Evolutionary conservation across 2,329 filamentous ascomycete species (phyloP), one percentile per base, ranked within the genome.

Genomic region (Sarocladium strictum): DNA sequence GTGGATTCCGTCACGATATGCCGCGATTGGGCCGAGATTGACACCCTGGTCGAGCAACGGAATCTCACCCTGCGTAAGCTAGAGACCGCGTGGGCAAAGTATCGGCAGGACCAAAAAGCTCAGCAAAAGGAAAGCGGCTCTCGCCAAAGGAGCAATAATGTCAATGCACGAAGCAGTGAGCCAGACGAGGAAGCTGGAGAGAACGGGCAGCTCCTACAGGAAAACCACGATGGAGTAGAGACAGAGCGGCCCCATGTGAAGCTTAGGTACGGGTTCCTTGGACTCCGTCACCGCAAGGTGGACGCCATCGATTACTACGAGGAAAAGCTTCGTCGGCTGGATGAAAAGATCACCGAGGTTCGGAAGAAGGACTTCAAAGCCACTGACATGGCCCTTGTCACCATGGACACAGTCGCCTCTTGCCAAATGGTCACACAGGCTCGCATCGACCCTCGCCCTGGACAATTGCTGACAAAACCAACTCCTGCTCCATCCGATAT

Each of bases 341-440:
- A 99, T 60, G 87, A 89, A 50, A 79, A 85, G 60, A 90, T 99
- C 52, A 69, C 72, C 7, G 71, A 72, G 7, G 83, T 90, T 11
- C 83, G 94, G 26, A 83, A 84, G 63, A 89, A 89, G 67, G 80
- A 87, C 3, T 97, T 91, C 63, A 74, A 79, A 5, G 78, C 94
- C 0, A 92, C 86, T 1, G 87, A 93, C 50, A 80, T 95, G 57
- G 95, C 95, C 1, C 97, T 99, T 68, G 89, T 99, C 37, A 97
- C 94, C 0, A 95, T 99, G 90, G 90, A 97, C 72, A 94, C 90
- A 3, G 94, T 96, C 51, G 89, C 92, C 14, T 87, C 92, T 29
- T 86, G 83, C 61, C 94, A 99, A 73, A 96, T 97, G 91, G 90
- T 92, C 23, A 90, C 96, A 41, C 94, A 99, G 70, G 92, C 94